phyloP scores from a whole-genome alignment of 2,329 filamentous ascomycete species.

The Trichoderma citrinoviride region DNA sequence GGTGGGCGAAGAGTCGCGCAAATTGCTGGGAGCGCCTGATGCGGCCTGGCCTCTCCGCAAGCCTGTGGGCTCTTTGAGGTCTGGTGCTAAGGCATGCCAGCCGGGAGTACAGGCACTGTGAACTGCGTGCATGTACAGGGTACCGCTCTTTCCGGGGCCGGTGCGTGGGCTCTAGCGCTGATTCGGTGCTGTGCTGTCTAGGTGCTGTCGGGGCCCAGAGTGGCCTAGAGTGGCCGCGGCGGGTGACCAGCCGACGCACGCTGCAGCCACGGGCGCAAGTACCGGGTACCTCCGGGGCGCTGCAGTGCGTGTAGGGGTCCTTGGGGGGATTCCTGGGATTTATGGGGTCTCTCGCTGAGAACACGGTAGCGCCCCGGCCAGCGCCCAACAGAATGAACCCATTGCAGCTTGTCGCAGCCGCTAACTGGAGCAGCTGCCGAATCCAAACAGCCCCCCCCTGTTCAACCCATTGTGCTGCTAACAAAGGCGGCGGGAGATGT shows the following conservation, averaged over 20 bases:
- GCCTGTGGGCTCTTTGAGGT: neutral
- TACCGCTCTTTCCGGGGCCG: constrained; percentile 2
- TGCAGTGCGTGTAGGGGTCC: neutral
- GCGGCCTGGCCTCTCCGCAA: constrained; percentile 5
- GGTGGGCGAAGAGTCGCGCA: constrained; percentile 20
- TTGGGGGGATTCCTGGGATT: neutral
- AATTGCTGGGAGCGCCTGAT: constrained; percentile 18
- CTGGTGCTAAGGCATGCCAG: constrained; percentile 1
- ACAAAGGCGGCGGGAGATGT: no score
- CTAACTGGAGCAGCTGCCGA: neutral
- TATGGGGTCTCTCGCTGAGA: constrained; percentile 3
- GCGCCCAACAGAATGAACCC: neutral
- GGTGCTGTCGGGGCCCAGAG: neutral
- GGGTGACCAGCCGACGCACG: neutral
- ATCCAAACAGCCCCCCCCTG: neutral
- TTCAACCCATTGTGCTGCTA: neutral
- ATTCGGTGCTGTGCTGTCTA: neutral
- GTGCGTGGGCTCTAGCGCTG: neutral
- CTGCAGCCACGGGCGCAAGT: neutral
- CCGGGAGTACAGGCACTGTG: no score
- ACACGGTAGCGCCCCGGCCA: constrained; percentile 8
- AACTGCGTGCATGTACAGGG: constrained; percentile 1
- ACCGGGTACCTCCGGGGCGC: neutral
- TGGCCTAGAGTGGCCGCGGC: neutral
- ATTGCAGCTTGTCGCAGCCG: neutral